Base-by-base conservation (phyloP, 176 grass and related monocot genomes). In the Carex kokanica region DNA sequence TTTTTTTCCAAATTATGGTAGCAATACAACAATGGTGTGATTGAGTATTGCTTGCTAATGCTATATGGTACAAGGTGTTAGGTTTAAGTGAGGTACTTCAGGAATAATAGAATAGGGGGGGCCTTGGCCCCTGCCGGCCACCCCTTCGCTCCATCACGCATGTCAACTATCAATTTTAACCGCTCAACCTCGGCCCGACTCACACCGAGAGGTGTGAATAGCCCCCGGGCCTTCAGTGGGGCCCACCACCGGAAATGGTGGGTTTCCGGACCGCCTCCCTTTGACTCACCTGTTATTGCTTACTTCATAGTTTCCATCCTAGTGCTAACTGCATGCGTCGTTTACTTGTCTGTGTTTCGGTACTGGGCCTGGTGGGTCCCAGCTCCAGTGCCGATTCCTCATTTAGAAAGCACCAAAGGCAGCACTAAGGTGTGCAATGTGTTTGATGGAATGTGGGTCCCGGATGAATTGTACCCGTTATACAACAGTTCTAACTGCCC, bases 401-500 rank as follows among this genome's bases (percentile, higher is more conserved):
- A 43, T 45, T 18, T 40, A 47, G 34, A 54, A 67, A 32, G 14
- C 20, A 62, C 75, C 2, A 84, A 86, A 23, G 57, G 27, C 8
- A 80, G 21, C 6, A 74, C 53, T 1, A 85, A 88, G 63, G 38
- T 82, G 31, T 99, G 93, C 68, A 49, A 99, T 88, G 86, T 95
- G 45, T 99, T 95, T 80, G 86, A 93, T 66, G 96, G 96, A 61
- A 80, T 81, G 84, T 99, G 96, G 96, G 91, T 95, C 52, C 87
- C 40, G 5, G 93, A 95, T 23, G 83, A 81, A 67, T 67, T 80
- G 13, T 91, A 90, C 24, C 96, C 93, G 0, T 2, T 99, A 59
- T 99, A 99, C 79, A 95, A 99, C 64, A 99, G 96, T 69, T 95
- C 93, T 2, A 64, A 89, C 70, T 99, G 96, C 80, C 91, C 93